Base-by-base conservation (phyloP, 2,329 filamentous ascomycete genomes). In the Trichophyton rubrum region DNA sequence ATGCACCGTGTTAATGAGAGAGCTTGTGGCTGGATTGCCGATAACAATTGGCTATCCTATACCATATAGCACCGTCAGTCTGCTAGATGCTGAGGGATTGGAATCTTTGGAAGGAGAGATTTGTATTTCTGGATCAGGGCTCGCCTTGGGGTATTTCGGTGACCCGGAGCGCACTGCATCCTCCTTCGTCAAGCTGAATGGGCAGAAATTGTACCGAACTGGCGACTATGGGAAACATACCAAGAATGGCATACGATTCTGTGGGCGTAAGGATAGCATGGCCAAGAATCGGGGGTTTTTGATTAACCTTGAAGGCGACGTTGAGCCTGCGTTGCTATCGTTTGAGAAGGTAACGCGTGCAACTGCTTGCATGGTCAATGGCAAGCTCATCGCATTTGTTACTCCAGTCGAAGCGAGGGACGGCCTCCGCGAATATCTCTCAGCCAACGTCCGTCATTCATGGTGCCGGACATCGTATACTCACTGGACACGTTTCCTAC, bases 331-430 rank as follows among this genome's bases (percentile, higher is more conserved):
- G 11, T 35, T 73, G 17, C 58, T 65, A 22, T 41, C 51, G 5
- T 64, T 62, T 22, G 22, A 45, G n/a, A 40, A 56, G 9, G 64
- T 69, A 33, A 15, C 40, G 3, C 30, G 62, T 8, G 35, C 61
- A 7, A 67, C 67, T 40, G 66, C 68, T 3, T 11, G 49, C n/a
- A 55, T 53, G 45, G 24, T 11, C 3, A 30, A 22, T 51, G 58
- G 49, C 17, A 59, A 51, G 33, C 41, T 59, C 33, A 40, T 59
- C 8, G 58, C 40, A 3, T 65, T 64, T 30, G 47, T 65, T 1
- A 57, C 61, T 9, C 64, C 64, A 8, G 92, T 77, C 70, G 97
- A 91, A 0, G 92, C 92, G 71, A 92, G 91, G 71, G 96, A 90
- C 63, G 96, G 96, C 0, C 92, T 96, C 68, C 85, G 89, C 4